These are phyloP conservation scores for Ceratobasidium sp. DNA, from an alignment of 1,284 basidiomycete species.

Conservation along the genomic window DNA sequence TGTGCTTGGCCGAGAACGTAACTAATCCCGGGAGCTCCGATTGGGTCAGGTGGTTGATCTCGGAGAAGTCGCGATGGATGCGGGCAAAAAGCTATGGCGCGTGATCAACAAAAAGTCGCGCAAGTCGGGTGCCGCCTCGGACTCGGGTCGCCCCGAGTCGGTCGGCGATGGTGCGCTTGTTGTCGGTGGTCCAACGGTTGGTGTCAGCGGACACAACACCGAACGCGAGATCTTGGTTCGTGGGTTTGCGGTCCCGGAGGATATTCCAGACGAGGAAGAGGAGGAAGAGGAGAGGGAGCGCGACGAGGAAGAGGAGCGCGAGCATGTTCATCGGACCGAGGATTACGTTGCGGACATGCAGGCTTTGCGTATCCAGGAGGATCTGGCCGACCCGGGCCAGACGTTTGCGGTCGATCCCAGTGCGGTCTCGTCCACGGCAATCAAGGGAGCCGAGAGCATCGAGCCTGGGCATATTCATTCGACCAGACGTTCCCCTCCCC, in stretches of 20 bases:
- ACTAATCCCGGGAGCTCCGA: background rate
- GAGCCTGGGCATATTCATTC: slow-evolving; percentile 13
- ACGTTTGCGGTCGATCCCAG: slow-evolving; percentile 22
- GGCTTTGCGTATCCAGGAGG: slow-evolving; percentile 4
- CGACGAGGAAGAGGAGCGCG: slow-evolving; percentile 17
- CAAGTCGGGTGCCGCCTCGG: slow-evolving; percentile 14
- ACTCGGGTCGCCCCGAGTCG: slow-evolving; percentile 23
- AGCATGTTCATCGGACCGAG: slow-evolving; percentile 29
- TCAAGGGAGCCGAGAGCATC: background rate
- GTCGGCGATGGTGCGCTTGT: background rate
- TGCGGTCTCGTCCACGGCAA: background rate
- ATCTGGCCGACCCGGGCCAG: background rate
- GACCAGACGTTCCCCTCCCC: slow-evolving; percentile 20
- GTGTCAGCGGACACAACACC: slow-evolving; percentile 33
- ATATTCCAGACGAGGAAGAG: slow-evolving; percentile 5
- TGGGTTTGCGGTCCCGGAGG: slow-evolving; percentile 36
- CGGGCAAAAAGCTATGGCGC: slow-evolving; percentile 36
- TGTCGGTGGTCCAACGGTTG: slow-evolving; percentile 30
- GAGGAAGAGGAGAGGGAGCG: background rate
- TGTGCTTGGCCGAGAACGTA: background rate
- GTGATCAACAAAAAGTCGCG: slow-evolving; percentile 15
- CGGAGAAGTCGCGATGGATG: slow-evolving; percentile 36
- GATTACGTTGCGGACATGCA: slow-evolving; percentile 37
- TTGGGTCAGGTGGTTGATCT: slow-evolving; percentile 32
- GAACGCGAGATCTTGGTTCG: slow-evolving; percentile 35